Evolutionary conservation across 768 basidiomycete genomes (phyloP).

Genomic region (Mycena pura): DNA sequence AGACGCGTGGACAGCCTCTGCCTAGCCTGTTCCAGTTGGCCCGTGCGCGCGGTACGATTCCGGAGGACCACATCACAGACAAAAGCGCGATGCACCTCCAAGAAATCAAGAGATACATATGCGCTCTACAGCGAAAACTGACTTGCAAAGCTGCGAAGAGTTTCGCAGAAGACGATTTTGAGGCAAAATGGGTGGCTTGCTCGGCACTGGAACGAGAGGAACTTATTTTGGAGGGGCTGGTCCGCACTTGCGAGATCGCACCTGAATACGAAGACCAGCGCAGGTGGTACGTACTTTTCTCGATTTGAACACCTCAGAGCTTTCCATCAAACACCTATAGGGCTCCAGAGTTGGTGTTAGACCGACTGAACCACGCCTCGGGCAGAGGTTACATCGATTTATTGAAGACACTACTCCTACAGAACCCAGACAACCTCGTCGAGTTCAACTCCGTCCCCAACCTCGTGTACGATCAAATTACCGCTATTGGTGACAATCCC

Average conservation of each 20-base stretch:
- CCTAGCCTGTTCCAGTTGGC: background rate
- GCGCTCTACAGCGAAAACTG: conserved; percentile 18
- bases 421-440: conserved; percentile 11
- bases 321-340: too few species aligned
- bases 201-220: conserved; percentile 14
- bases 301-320: background rate
- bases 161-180: conserved; percentile 17
- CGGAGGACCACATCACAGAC: background rate
- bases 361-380: conserved; percentile 9
- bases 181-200: conserved; percentile 10
- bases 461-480: conserved; percentile 12
- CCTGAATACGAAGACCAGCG: conserved; percentile 12
- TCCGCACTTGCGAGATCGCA: conserved; percentile 17
- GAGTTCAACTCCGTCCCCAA: conserved; percentile 12
- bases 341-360: conserved; percentile 17
- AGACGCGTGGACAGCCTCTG: background rate
- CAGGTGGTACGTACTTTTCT: background rate
- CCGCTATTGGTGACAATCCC: background rate
- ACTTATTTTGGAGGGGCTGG: conserved; percentile 22
- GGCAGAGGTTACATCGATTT: conserved; percentile 21
- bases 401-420: background rate
- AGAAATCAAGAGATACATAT: too few species aligned
- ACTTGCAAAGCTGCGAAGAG: conserved; percentile 1
- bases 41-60: background rate
- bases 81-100: background rate